phyloP scores from a whole-genome alignment of 2,329 filamentous ascomycete species.

The Phialemoniopsis sp. region DNA sequence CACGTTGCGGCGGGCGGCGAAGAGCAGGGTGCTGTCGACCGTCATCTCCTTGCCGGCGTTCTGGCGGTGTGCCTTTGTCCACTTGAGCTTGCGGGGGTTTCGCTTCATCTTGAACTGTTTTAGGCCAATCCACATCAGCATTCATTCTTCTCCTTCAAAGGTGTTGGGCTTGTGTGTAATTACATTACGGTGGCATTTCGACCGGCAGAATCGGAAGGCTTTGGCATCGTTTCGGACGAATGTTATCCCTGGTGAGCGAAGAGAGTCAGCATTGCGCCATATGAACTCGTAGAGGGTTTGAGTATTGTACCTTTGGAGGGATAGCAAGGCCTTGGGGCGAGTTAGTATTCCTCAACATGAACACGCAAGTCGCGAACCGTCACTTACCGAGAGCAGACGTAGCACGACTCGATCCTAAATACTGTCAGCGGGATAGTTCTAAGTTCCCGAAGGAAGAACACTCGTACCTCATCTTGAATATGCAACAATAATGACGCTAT shows the following conservation, averaged over 20 bases:
- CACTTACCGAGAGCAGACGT: constrained; percentile 48
- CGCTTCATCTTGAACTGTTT: constrained; percentile 91
- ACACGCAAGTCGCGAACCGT: constrained; percentile 43
- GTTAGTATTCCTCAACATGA: constrained; percentile 61
- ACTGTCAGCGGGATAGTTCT: no score
- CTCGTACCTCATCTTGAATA: no score
- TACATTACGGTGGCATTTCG: constrained; percentile 58
- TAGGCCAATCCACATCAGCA: neutral
- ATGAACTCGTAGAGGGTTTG: no score
- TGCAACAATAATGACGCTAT: no score
- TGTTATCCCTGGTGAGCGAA: no score
- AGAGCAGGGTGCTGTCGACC: constrained; percentile 89
- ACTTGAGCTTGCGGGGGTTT: constrained; percentile 93
- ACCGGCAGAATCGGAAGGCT: constrained; percentile 55
- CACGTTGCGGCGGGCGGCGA: constrained; percentile 88
- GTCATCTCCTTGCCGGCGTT: constrained; percentile 83
- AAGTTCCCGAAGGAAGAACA: no score
- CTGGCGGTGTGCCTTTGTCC: constrained; percentile 91
- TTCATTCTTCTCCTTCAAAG: neutral
- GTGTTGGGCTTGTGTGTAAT: constrained; percentile 12
- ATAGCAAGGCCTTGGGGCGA: constrained; percentile 35
- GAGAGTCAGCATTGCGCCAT: no score
- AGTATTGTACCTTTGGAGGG: constrained; percentile 55
- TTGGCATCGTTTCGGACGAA: constrained; percentile 47
- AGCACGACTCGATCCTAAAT: constrained; percentile 58